A percentile compares a stretch with the other conserved stretches of the same genome.
These are phyloP conservation scores for Xylaria sp. DNA, from an alignment of 2,329 filamentous ascomycete species.

Conservation along the genomic window DNA sequence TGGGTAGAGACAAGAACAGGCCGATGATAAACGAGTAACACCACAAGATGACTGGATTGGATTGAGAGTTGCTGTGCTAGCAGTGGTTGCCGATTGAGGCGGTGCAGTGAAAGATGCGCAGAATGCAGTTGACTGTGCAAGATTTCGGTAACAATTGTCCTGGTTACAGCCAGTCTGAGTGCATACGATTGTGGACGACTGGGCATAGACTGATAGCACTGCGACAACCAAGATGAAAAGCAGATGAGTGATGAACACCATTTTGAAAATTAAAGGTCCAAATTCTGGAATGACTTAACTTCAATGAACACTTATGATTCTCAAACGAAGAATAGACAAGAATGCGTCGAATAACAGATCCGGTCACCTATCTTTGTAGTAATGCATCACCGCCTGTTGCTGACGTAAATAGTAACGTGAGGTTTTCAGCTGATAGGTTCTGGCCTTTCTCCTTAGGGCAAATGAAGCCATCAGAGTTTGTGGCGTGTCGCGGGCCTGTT, in stretches of 20 bases:
- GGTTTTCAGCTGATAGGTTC: not conserved
- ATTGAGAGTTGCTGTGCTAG: slow-evolving; percentile 23
- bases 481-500: slow-evolving; percentile 12
- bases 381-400: not conserved
- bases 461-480: slow-evolving; percentile 6
- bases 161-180: slow-evolving; percentile 29
- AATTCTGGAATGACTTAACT: not conserved
- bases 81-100: slow-evolving; percentile 18
- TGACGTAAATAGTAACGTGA: not conserved
- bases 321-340: not conserved
- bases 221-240: slow-evolving; percentile 14
- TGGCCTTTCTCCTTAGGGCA: not conserved
- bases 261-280: not conserved
- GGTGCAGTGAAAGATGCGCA: slow-evolving; percentile 27
- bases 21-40: slow-evolving; percentile 22
- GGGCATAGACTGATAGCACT: slow-evolving; percentile 9
- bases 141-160: slow-evolving; percentile 31
- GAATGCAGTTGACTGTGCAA: slow-evolving; percentile 28
- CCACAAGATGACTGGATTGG: slow-evolving; percentile 25
- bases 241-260: slow-evolving; percentile 10
- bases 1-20: slow-evolving; percentile 32
- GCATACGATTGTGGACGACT: slow-evolving; percentile 28
- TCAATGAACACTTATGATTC: not conserved
- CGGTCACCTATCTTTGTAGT: slow-evolving; percentile 9
- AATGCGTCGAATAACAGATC: not conserved